Base-by-base conservation (phyloP, 108 stramenopile genomes). In the Cyclotella choctawhatcheeana region DNA sequence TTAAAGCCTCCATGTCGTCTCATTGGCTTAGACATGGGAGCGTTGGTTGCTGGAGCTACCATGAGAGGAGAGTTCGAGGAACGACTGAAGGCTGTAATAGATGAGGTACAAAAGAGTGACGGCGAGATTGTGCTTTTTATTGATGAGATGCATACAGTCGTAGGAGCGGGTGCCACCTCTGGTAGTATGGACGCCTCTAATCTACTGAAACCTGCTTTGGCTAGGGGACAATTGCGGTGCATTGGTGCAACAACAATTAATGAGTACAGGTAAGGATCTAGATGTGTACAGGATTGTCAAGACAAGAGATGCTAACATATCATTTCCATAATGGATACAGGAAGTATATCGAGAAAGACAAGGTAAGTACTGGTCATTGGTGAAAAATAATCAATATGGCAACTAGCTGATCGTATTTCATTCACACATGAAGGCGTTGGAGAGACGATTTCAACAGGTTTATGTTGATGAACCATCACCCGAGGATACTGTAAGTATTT, bases 51-150 rank as follows among this genome's bases (percentile, higher is more conserved):
- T 10, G 99, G 99, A 45, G 98, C 99, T 8, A 98, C 91, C 56
- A 97, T 97, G 90, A 84, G 99, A 40, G 99, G 99, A 58, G 98
- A 99, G 81, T 99, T 99, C 76, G 99, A 99, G 73, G 99, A 99
- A 81, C 89, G 99, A 27, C 81, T 99, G n/a, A 99, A 99, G 88
- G 89, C 96, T 17, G 99, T 99, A 14, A 77, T 99, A 76, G 97
- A 97, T 71, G 99, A 99, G 66, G 97, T 99, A 0, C 87, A 91
- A 43, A 90, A 91, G 48, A 91, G 95, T 64, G 92, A 97, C 17
- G 98, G 98, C 16, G 89, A 96, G 53, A 91, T 99, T 47, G 93
- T 99, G 59, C 71, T 99, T 37, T 99, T 99, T 79, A 97, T 99
- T 73, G 99, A 99, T 82, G 99, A 99, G 75, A 55, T 73, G 72